Percentiles rank a stretch among this genome's conserved stretches.
Evolutionary conservation across 768 basidiomycete genomes (phyloP).

Genomic region (Leucocoprinus leucothites): DNA sequence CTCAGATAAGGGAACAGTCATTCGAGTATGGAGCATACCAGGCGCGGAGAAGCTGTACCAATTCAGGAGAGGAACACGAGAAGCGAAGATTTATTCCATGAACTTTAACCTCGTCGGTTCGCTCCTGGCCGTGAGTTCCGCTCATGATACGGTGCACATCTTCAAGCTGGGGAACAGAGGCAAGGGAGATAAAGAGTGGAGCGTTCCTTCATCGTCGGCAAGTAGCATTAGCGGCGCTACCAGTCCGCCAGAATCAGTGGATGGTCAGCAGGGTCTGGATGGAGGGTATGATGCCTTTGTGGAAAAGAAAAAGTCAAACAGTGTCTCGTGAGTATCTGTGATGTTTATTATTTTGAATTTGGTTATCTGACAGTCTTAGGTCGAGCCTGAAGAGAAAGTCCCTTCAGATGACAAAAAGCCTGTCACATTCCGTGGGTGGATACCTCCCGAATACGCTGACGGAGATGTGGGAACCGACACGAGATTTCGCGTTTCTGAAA

Average conservation of each 20-base stretch:
- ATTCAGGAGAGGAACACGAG: slow-evolving; percentile 87
- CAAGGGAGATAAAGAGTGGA: slow-evolving; percentile 4
- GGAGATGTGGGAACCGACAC: slow-evolving; percentile 95
- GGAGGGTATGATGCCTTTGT: slow-evolving; percentile 87
- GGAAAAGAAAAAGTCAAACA: slow-evolving; percentile 66
- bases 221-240: slow-evolving; percentile 25
- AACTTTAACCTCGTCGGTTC: slow-evolving; percentile 81
- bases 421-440: slow-evolving; percentile 78
- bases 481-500: slow-evolving; percentile 91
- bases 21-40: slow-evolving; percentile 90
- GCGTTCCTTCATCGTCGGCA: slow-evolving; percentile 10
- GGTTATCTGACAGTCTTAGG: background rate
- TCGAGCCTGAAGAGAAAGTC: slow-evolving; percentile 58
- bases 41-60: slow-evolving; percentile 93
- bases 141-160: slow-evolving; percentile 94
- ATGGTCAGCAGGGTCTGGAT: slow-evolving; percentile 59
- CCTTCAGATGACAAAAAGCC: slow-evolving; percentile 67
- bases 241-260: slow-evolving; percentile 66
- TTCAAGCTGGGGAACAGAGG: slow-evolving; percentile 67
- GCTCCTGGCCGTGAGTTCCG: slow-evolving; percentile 86
- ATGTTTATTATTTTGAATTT: background rate
- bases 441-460: slow-evolving; percentile 87
- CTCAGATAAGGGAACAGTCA: slow-evolving; percentile 94
- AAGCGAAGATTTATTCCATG: slow-evolving; percentile 78
- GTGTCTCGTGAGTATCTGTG: slow-evolving; percentile 50